phyloP scores from a whole-genome alignment of 495 filamentous ascomycete genomes.

The Aspergillus bridgeri region DNA sequence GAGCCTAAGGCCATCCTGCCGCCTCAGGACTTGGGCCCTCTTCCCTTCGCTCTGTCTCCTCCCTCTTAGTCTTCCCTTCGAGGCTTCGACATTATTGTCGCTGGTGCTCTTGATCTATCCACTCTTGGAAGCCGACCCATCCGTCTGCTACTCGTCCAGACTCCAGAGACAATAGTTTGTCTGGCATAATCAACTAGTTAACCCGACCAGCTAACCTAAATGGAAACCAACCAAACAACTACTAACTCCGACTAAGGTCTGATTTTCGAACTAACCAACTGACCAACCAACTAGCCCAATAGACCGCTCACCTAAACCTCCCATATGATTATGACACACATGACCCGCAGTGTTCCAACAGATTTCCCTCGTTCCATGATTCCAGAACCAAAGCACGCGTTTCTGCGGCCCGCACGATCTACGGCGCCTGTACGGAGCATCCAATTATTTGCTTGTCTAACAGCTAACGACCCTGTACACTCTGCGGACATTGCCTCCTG shows the following conservation, averaged over 20 bases:
- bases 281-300: background rate
- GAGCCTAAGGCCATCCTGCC: too few species aligned
- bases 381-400: conserved; percentile 5
- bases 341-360: conserved; percentile 5
- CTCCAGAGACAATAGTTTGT: background rate
- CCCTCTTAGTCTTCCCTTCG: background rate
- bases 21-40: background rate
- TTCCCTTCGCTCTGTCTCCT: background rate
- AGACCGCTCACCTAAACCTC: too few species aligned
- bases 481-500: background rate
- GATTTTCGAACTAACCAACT: too few species aligned
- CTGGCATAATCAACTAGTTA: background rate
- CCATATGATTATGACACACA: background rate
- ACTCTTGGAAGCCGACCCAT: background rate
- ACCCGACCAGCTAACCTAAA: background rate
- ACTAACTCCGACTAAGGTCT: too few species aligned
- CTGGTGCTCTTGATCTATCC: background rate
- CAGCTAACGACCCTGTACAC: too few species aligned
- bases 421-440: background rate
- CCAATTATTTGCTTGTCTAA: background rate
- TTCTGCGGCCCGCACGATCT: conserved; percentile 8
- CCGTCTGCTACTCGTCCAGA: background rate
- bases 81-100: too few species aligned
- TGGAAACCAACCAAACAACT: too few species aligned
- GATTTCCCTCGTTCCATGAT: background rate